Base-by-base conservation (phyloP, 2,329 filamentous ascomycete genomes). In the Botrytis hyacinthi region DNA sequence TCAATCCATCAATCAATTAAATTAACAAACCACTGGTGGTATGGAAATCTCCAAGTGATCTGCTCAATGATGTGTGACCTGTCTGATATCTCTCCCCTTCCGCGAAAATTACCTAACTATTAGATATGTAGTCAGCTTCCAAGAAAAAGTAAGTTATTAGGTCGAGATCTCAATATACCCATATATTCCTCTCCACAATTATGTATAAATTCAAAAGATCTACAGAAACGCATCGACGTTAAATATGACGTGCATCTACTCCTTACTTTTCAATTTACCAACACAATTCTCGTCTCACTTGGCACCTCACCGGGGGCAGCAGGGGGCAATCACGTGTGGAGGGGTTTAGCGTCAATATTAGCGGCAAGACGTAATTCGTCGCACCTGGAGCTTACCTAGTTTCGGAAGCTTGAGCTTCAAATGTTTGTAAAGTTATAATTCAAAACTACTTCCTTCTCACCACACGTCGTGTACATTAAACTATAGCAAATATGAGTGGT, bases 401-500 rank as follows among this genome's bases (percentile, higher is more conserved):
- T 51, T 48, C 67, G 40, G 44, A 60, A 71, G 69, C 61, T 62
- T 54, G 16, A 67, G 44, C 35, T 72, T n/a, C 66, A 68, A 68
- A 57, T 51, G 37, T 51, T 40, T 37, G 29, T 35, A 48, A 66
- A 74, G 70, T 57, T 71, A 35, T 63, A 71, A 57, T 42, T 57
- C 48, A 57, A 26, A 68, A 29, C n/a, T 32, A 42, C n/a, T 57
- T 57, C 37, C 20, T 35, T 26, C n/a, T 42, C 48, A 42, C 37
- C 10, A 59, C 48, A 44, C 54, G 20, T n/a, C 68, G 67, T 57
- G 51, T 48, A 71, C 69, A 35, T 67, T 61, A 65, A 32, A 42
- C 29, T 32, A n/a, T 10, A 57, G 66, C 20, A 73, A 84, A 79
- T 60, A 91, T 91, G 89, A 93, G 92, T 84, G 92, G 91, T 79